Percentiles rank a stretch among this genome's conserved stretches.
Evolutionary conservation across 352 stramenopile species (phyloP).

Genomic region (Pythium monospermum): DNA sequence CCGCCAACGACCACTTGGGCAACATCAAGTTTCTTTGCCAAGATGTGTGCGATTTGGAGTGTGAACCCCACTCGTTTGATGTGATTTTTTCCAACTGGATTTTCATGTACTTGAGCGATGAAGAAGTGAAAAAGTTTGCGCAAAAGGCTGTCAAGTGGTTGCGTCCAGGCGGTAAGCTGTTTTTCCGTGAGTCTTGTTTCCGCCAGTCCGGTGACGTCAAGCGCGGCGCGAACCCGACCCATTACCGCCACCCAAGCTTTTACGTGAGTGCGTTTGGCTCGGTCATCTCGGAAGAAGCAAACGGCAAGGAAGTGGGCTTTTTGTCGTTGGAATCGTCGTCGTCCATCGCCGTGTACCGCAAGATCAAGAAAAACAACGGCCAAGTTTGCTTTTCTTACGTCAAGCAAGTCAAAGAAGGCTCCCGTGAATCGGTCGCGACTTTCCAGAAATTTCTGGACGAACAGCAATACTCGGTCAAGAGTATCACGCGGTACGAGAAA

Average conservation of each 20-base stretch:
- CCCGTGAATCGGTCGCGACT: slow-evolving; percentile 23
- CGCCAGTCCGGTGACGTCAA: slow-evolving; percentile 27
- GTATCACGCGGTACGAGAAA: slow-evolving; percentile 40
- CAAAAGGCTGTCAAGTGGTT: slow-evolving; percentile 25
- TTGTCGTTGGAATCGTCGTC: slow-evolving; percentile 24
- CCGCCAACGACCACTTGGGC: slow-evolving; percentile 5
- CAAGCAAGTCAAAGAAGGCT: slow-evolving; percentile 28
- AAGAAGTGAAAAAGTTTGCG: slow-evolving; percentile 21
- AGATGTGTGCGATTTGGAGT: too few relatives aligned
- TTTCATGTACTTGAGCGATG: slow-evolving; percentile 31
- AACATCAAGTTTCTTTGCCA: too few relatives aligned
- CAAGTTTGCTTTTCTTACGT: slow-evolving; percentile 34
- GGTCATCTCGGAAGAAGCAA: slow-evolving; percentile 22
- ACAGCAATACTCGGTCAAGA: slow-evolving; percentile 35
- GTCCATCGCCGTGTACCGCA: slow-evolving; percentile 30
- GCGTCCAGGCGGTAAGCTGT: slow-evolving; percentile 23
- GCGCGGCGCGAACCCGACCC: slow-evolving; percentile 9
- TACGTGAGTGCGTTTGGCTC: slow-evolving; percentile 33
- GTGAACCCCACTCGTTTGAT: slow-evolving; percentile 30
- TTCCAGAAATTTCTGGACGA: slow-evolving; percentile 40
- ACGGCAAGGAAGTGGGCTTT: slow-evolving; percentile 18
- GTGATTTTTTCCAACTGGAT: slow-evolving; percentile 34
- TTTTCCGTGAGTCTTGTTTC: slow-evolving; percentile 38
- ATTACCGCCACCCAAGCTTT: slow-evolving; percentile 37
- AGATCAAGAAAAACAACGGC: slow-evolving; percentile 31